These are phyloP conservation scores for Aspergillus incahuasiensis DNA, from an alignment of 495 filamentous ascomycete genomes.

Conservation along the genomic window DNA sequence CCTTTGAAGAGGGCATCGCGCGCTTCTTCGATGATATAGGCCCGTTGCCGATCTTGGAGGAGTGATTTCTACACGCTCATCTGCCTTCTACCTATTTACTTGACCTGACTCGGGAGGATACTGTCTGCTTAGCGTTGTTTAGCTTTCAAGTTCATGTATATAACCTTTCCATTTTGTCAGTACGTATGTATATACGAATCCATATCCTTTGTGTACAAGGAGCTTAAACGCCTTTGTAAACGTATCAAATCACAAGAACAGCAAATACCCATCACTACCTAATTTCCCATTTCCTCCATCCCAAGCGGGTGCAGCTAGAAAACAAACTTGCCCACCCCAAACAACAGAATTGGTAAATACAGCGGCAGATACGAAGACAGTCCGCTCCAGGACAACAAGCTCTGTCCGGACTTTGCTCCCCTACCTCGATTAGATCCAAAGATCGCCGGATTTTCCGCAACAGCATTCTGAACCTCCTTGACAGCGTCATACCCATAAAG, in stretches of 20 bases:
- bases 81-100: background rate
- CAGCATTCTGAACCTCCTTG: slow-evolving; percentile 50
- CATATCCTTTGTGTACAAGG: too few species aligned
- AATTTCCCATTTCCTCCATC: background rate
- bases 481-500: slow-evolving; percentile 61
- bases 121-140: too few species aligned
- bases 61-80: background rate
- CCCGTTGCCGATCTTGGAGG: slow-evolving; percentile 31
- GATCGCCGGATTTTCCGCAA: slow-evolving; percentile 28
- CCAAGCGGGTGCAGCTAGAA: background rate
- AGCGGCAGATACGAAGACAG: background rate
- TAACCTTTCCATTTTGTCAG: background rate
- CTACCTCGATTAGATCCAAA: slow-evolving; percentile 8
- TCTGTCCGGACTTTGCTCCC: background rate
- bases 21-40: slow-evolving; percentile 38
- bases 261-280: too few species aligned
- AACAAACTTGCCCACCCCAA: background rate
- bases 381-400: background rate
- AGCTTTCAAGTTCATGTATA: background rate
- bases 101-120: background rate
- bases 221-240: too few species aligned
- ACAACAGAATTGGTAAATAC: background rate
- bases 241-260: too few species aligned
- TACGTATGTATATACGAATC: too few species aligned
- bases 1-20: slow-evolving; percentile 40